Percentiles rank a stretch among this genome's conserved stretches.
phyloP scores from a whole-genome alignment of 345 rosid genomes.

The Erodium maritimum region DNA sequence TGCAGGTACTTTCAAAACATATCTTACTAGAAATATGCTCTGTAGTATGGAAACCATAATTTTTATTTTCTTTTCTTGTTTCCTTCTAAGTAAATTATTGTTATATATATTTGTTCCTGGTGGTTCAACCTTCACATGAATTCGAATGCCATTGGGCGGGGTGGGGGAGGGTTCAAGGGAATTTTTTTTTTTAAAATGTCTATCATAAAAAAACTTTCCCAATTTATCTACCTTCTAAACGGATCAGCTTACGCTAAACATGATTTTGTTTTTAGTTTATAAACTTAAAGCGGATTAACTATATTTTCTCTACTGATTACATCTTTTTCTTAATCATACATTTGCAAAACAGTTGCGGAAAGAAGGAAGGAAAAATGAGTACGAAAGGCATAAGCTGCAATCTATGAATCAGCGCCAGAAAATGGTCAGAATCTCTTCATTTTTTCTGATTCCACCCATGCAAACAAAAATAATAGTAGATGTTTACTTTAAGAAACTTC shows the following conservation, averaged over 20 bases:
- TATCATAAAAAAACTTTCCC: too few species aligned
- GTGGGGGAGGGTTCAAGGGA: too few species aligned
- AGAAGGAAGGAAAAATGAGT: constrained; percentile 95
- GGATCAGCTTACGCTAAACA: too few species aligned
- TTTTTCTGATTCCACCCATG: not conserved
- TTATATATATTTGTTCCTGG: too few species aligned
- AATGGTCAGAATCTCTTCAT: constrained; percentile 37
- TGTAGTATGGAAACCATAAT: too few species aligned
- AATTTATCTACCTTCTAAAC: too few species aligned
- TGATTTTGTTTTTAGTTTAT: not conserved
- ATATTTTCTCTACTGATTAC: not conserved
- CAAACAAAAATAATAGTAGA: constrained; percentile 7
- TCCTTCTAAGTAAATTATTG: too few species aligned
- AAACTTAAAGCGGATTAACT: not conserved
- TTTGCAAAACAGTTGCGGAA: constrained; percentile 53
- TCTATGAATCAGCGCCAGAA: constrained; percentile 95
- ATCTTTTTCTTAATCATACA: constrained; percentile 7
- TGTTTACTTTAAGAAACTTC: constrained; percentile 5
- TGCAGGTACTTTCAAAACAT: constrained; percentile 51
- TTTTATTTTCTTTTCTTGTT: too few species aligned
- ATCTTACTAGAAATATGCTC: not conserved
- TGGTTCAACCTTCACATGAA: too few species aligned
- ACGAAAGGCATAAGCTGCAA: constrained; percentile 96
- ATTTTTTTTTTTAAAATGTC: too few species aligned
- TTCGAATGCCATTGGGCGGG: too few species aligned